Evolutionary conservation across 306 rosid genomes (phyloP).

Genomic region (Leucaena leucocephala): DNA sequence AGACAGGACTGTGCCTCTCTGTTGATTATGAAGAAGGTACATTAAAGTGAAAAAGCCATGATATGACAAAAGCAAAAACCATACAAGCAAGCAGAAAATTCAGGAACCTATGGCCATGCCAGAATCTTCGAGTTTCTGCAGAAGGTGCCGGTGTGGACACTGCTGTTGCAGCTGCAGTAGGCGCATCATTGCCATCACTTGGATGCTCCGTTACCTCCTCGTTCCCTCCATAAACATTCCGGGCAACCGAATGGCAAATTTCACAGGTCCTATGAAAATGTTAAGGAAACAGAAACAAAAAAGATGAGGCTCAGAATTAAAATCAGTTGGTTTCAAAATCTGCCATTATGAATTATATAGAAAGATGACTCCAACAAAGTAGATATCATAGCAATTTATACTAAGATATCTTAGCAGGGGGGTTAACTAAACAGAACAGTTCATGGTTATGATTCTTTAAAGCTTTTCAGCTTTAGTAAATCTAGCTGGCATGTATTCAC

Average conservation of each 20-base stretch:
- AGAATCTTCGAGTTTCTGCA: constrained; percentile 62
- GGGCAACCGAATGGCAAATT: constrained; percentile 78
- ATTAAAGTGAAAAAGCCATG: constrained; percentile 90
- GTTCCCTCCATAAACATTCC: constrained; percentile 56
- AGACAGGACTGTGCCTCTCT: not conserved
- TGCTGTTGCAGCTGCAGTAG: constrained; percentile 46
- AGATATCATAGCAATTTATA: constrained; percentile 2
- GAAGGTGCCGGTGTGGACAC: constrained; percentile 44
- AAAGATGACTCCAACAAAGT: not conserved
- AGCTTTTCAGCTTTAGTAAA: not conserved
- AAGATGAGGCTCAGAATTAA: not conserved
- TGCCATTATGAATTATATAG: not conserved
- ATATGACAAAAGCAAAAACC: constrained; percentile 87
- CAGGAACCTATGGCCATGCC: constrained; percentile 85
- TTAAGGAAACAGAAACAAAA: constrained; percentile 18
- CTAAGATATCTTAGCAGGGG: constrained; percentile 18
- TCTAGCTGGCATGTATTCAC: not conserved
- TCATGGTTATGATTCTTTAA: constrained; percentile 11
- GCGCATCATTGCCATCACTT: constrained; percentile 47
- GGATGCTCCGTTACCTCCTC: constrained; percentile 62
- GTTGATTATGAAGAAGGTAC: constrained; percentile 53
- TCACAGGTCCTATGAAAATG: constrained; percentile 71
- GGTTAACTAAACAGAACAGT: constrained; percentile 5
- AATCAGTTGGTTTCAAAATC: not conserved
- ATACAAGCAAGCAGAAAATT: constrained; percentile 90